These are phyloP conservation scores for Mycena kentingensis DNA, from an alignment of 768 basidiomycete species.

Conservation along the genomic window DNA sequence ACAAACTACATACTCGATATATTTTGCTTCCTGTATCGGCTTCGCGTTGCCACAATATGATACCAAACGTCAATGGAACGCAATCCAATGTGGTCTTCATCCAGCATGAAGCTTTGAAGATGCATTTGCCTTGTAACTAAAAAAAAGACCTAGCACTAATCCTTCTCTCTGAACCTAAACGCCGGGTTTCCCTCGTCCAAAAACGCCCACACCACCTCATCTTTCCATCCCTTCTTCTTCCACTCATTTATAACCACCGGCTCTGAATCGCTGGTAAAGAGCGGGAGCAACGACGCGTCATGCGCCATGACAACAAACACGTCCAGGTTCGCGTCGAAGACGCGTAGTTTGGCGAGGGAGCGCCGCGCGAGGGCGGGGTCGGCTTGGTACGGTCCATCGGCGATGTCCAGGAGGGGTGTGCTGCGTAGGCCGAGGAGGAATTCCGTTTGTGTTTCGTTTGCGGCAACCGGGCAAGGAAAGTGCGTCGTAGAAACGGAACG, in stretches of 20 bases:
- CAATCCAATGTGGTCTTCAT: no score
- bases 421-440: conserved; percentile 14
- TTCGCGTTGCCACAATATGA: no score
- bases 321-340: conserved; percentile 16
- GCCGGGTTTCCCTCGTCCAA: conserved; percentile 14
- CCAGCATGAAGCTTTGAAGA: no score
- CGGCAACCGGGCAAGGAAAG: conserved; percentile 1
- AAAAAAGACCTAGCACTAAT: no score
- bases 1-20: no score
- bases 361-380: conserved; percentile 5
- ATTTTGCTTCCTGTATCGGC: no score
- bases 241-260: conserved; percentile 13
- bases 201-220: conserved; percentile 19
- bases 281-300: conserved; percentile 16
- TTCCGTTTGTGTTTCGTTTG: background rate
- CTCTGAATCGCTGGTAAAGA: conserved; percentile 4
- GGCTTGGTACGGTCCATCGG: conserved; percentile 1
- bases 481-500: conserved; percentile 6
- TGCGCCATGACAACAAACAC: conserved; percentile 23
- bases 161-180: conserved; percentile 6
- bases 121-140: no score
- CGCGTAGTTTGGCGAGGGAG: background rate
- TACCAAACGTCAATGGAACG: no score
- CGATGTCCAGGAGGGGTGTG: conserved; percentile 7
- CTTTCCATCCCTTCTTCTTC: conserved; percentile 21